Base-by-base conservation (phyloP, 192 early-diverging fungal species). In the Umbelopsis isabellina region DNA sequence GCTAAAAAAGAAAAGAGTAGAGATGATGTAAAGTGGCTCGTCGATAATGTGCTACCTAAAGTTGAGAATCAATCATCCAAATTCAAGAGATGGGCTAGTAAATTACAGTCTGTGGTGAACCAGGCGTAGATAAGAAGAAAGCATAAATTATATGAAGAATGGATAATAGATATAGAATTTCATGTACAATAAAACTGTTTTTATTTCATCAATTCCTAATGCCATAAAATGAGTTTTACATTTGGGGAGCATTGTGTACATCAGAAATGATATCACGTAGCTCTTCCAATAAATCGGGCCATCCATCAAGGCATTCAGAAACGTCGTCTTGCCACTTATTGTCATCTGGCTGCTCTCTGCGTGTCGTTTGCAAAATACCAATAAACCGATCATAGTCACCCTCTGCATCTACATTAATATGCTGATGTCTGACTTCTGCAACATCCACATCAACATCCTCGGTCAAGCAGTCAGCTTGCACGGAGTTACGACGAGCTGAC, bases 261-360 rank as follows among this genome's bases (percentile, higher is more conserved):
- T 52, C 50, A 18, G 37, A 41, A 44, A 75, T 53, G 18, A 78
- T 78, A 22, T 78, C 77, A 47, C 51, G 44, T 11, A 81, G 55
- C 25, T 75, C 48, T 25, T 58, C 53, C 10, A 79, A 15, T 15
- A 79, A 35, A 20, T 69, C 51, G 11, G 77, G 79, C 69, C 73
- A 81, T 46, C 64, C 52, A 25, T 75, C 66, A 15, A 79, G 52
- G 18, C 30, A 30, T 8, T 75, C 74, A n/a, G 53, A 66, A 23
- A 81, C 52, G 16, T 35, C 46, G 13, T 58, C 49, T 30, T 79
- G 37, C 80, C 80, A 81, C 35, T 48, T 71, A 23, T 66, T 33
- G 61, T 81, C 80, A 58, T 68, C 27, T 3, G 74, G 68, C 41
- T 75, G 68, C 3, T 72, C 61, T 33, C 58, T 47, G 68, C 77